These are phyloP conservation scores for Trichodelitschia bisporula DNA, from an alignment of 495 filamentous ascomycete species.

Conservation along the genomic window DNA sequence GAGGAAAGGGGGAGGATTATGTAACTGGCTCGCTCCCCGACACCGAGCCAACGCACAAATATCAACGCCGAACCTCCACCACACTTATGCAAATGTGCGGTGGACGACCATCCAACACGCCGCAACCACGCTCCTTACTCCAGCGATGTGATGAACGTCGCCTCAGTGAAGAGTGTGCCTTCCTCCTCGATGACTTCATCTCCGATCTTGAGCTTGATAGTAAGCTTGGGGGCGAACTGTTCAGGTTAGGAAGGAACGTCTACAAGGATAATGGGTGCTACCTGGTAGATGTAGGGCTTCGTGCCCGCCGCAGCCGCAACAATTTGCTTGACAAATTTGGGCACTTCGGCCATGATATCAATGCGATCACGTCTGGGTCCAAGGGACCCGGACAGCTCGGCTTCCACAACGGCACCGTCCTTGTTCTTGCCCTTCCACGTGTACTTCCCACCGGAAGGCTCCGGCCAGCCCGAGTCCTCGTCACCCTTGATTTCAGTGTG, in stretches of 20 bases:
- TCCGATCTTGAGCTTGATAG: slow-evolving; percentile 61
- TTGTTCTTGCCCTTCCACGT: slow-evolving; percentile 56
- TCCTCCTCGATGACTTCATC: slow-evolving; percentile 52
- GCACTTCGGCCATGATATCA: slow-evolving; percentile 91
- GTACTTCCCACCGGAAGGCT: slow-evolving; percentile 50
- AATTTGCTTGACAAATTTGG: slow-evolving; percentile 82
- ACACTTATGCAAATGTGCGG: too few species aligned
- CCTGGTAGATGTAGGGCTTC: slow-evolving; percentile 94
- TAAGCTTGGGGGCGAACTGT: slow-evolving; percentile 43
- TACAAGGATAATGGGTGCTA: slow-evolving; percentile 17
- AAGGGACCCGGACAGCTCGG: slow-evolving; percentile 39
- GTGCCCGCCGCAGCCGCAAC: slow-evolving; percentile 70
- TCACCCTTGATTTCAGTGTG: slow-evolving; percentile 49
- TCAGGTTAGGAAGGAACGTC: background rate
- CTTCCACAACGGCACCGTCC: slow-evolving; percentile 46
- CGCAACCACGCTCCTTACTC: too few species aligned
- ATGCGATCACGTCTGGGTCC: slow-evolving; percentile 58
- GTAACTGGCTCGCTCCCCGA: too few species aligned
- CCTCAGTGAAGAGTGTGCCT: slow-evolving; percentile 57
- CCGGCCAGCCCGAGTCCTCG: slow-evolving; percentile 65
- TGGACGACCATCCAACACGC: too few species aligned
- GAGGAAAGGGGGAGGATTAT: too few species aligned
- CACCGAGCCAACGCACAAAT: too few species aligned
- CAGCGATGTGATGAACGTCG: slow-evolving; percentile 87
- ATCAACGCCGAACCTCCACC: too few species aligned